phyloP scores from a whole-genome alignment of 768 basidiomycete genomes.

The Heimioporus sp. region DNA sequence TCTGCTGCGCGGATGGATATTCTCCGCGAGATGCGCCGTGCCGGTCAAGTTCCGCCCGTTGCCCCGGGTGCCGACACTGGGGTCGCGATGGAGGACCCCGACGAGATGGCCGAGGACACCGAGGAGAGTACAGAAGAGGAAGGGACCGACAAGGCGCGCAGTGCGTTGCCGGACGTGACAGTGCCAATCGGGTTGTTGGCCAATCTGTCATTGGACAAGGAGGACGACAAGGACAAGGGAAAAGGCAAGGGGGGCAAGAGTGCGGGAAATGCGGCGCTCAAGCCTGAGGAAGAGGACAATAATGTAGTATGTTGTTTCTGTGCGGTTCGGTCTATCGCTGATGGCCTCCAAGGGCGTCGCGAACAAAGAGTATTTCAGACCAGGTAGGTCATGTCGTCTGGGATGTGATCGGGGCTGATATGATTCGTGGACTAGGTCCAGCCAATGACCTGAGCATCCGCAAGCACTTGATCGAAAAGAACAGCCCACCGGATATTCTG shows the following conservation, averaged over 20 bases:
- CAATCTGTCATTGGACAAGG: slow-evolving; percentile 62
- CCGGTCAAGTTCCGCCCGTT: slow-evolving; percentile 12
- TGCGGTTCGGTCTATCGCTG: not conserved
- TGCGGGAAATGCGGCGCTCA: slow-evolving; percentile 5
- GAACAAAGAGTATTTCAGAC: slow-evolving; percentile 77
- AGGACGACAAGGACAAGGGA: slow-evolving; percentile 40
- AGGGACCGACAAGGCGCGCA: slow-evolving; percentile 45
- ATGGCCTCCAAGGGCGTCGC: slow-evolving; percentile 61
- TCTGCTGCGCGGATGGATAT: slow-evolving; percentile 28
- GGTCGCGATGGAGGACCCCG: slow-evolving; percentile 34
- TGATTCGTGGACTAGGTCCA: slow-evolving; percentile 44
- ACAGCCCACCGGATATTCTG: slow-evolving; percentile 79
- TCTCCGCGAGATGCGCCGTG: slow-evolving; percentile 31
- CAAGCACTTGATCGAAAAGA: slow-evolving; percentile 70
- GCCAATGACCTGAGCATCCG: slow-evolving; percentile 69
- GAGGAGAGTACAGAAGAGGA: slow-evolving; percentile 34
- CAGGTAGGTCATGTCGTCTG: slow-evolving; percentile 42
- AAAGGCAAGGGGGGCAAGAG: slow-evolving; percentile 34
- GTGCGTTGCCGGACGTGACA: slow-evolving; percentile 61
- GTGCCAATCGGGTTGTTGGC: slow-evolving; percentile 79
- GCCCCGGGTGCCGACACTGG: not conserved
- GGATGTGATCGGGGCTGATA: not conserved
- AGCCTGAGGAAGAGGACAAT: slow-evolving; percentile 55
- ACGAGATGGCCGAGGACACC: slow-evolving; percentile 32
- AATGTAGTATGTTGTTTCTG: slow-evolving; percentile 47